phyloP scores from a whole-genome alignment of 2,329 filamentous ascomycete species.

The Emergomyces orientalis region DNA sequence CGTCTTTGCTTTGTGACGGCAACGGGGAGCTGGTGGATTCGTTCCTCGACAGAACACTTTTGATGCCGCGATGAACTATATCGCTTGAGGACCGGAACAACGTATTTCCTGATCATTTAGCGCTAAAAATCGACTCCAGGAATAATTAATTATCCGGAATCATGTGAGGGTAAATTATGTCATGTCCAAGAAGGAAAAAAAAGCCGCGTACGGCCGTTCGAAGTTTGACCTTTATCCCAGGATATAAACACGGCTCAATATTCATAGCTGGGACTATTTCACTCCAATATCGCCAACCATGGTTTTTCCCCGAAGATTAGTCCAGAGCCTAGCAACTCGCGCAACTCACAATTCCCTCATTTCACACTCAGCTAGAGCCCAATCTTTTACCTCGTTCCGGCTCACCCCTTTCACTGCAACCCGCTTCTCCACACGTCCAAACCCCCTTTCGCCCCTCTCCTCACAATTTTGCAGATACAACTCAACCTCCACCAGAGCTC shows the following conservation, averaged over 20 bases:
- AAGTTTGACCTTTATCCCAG: too few relatives aligned
- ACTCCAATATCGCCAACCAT: conserved; percentile 6
- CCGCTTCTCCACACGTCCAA: not conserved
- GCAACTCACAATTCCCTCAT: conserved; percentile 1
- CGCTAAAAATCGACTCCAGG: too few relatives aligned
- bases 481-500: conserved; percentile 23
- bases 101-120: not conserved
- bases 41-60: not conserved
- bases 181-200: not conserved
- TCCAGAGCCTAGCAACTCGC: conserved; percentile 7
- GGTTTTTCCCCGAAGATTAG: conserved; percentile 9
- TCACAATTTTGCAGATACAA: conserved; percentile 21
- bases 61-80: not conserved
- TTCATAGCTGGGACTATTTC: not conserved
- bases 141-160: conserved; percentile 3
- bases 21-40: not conserved
- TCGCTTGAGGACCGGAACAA: not conserved
- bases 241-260: not conserved
- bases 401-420: not conserved
- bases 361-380: conserved; percentile 9
- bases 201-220: too few relatives aligned
- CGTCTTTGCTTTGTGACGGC: not conserved
- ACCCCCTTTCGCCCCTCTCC: conserved; percentile 7
- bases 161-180: not conserved
- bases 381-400: conserved; percentile 2